A percentile compares a stretch with the other conserved stretches of the same genome.
phyloP scores from a whole-genome alignment of 495 filamentous ascomycete genomes.

The Terfezia claveryi region DNA sequence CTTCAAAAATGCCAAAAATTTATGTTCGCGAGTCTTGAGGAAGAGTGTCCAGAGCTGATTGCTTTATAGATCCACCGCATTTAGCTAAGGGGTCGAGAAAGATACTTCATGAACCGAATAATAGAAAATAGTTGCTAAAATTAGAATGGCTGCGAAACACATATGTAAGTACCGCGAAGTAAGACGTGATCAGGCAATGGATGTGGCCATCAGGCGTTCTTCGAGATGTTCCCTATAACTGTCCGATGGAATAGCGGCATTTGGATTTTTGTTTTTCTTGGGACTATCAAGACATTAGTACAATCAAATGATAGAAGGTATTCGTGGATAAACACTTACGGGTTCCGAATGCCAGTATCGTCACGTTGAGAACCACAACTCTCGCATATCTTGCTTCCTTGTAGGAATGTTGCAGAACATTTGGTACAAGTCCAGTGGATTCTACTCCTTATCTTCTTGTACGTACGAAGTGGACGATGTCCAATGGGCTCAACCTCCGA shows the following conservation, averaged over 20 bases:
- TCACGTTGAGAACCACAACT: constrained; percentile 16
- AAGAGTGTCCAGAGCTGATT: too few relatives aligned
- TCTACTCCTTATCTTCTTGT: constrained; percentile 17
- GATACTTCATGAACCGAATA: too few relatives aligned
- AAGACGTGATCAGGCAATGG: background rate
- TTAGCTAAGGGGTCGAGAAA: too few relatives aligned
- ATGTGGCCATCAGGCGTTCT: background rate
- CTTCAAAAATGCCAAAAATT: too few relatives aligned
- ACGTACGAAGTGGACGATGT: constrained; percentile 11
- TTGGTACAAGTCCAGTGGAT: constrained; percentile 19
- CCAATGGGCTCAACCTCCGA: constrained; percentile 8
- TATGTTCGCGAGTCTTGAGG: too few relatives aligned
- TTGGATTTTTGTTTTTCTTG: constrained; percentile 6
- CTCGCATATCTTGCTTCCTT: constrained; percentile 9
- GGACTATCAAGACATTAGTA: constrained; percentile 9
- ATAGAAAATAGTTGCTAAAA: too few relatives aligned
- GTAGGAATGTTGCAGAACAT: constrained; percentile 12
- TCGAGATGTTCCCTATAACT: background rate
- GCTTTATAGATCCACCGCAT: too few relatives aligned
- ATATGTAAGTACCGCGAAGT: too few relatives aligned
- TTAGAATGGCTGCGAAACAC: too few relatives aligned
- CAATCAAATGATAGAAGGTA: background rate
- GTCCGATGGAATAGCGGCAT: background rate
- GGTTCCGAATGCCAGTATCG: constrained; percentile 19
- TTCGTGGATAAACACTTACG: constrained; percentile 15